A percentile compares a stretch with the other conserved stretches of the same genome.
These are phyloP conservation scores for Termitomyces sp. DNA, from an alignment of 768 basidiomycete species.

Conservation along the genomic window DNA sequence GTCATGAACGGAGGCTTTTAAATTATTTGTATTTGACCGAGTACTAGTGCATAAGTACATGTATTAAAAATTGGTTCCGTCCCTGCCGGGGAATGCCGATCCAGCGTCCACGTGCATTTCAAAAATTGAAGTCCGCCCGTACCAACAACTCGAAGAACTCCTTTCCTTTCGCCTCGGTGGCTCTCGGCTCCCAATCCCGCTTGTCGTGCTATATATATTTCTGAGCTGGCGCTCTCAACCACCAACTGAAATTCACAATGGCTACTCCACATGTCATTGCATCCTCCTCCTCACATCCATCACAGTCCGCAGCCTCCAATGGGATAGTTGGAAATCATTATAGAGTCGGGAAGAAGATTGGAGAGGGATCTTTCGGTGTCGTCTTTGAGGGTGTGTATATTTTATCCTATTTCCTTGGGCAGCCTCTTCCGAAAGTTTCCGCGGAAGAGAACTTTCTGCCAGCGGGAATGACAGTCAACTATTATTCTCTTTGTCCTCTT, in stretches of 20 bases:
- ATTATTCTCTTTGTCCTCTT: neutral
- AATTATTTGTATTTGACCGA: neutral
- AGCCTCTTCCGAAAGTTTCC: neutral
- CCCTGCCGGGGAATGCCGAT: conserved; percentile 9
- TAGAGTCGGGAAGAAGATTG: conserved; percentile 97
- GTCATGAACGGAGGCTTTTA: neutral
- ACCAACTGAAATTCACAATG: conserved; percentile 35
- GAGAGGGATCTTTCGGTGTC: conserved; percentile 98
- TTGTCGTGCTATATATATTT: conserved; percentile 14
- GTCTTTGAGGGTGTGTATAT: conserved; percentile 81
- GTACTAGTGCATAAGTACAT: too few species aligned
- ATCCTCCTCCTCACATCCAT: conserved; percentile 66
- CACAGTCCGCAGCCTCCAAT: conserved; percentile 58
- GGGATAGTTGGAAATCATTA: conserved; percentile 78
- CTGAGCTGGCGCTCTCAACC: conserved; percentile 19
- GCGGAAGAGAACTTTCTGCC: conserved; percentile 1
- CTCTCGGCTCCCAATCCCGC: conserved; percentile 14
- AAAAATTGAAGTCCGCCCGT: conserved; percentile 17
- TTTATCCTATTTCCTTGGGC: neutral
- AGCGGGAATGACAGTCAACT: conserved; percentile 1
- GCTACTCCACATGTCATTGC: conserved; percentile 82
- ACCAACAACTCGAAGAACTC: neutral
- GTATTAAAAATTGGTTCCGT: neutral
- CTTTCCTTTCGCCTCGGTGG: conserved; percentile 15
- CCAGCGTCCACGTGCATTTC: conserved; percentile 12